Conservation (phyloP, 345 rosid genomes). For the Aquilaria yunnanensis region DNA sequence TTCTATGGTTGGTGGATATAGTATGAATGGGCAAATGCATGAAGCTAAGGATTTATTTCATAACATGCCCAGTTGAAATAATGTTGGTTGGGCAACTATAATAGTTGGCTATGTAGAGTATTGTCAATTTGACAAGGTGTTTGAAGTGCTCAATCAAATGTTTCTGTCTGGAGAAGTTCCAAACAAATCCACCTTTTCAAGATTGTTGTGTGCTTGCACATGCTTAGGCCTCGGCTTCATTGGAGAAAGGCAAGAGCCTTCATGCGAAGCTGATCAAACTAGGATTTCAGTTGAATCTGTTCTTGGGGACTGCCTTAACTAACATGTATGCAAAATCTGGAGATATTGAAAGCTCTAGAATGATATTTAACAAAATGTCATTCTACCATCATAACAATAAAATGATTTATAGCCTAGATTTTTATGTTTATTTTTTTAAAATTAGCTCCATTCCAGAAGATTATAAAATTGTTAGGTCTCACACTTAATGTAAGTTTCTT, state of each 20-base stretch:
- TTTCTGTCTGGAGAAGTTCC: conserved; percentile 36
- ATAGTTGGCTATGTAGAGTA: conserved; percentile 42
- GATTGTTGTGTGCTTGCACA: conserved; percentile 45
- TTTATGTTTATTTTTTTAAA: too few species aligned
- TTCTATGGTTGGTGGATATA: conserved; percentile 46
- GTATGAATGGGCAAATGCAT: conserved; percentile 36
- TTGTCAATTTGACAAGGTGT: conserved; percentile 31
- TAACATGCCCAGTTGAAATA: conserved; percentile 28
- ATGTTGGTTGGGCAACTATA: conserved; percentile 40
- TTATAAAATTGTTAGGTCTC: too few species aligned
- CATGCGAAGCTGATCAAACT: conserved; percentile 49
- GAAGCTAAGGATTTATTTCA: conserved; percentile 43
- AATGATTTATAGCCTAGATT: too few species aligned
- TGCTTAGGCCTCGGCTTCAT: conserved; percentile 19
- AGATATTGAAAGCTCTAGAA: conserved; percentile 36
- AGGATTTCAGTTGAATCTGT: conserved; percentile 29
- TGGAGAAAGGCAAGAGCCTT: conserved; percentile 46
- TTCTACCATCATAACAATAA: too few species aligned
- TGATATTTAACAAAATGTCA: conserved; percentile 36
- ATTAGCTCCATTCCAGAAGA: too few species aligned
- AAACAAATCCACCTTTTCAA: conserved; percentile 37
- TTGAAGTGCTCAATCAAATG: conserved; percentile 40
- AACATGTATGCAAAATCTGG: conserved; percentile 67
- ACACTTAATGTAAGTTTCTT: too few species aligned
- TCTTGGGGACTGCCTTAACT: conserved; percentile 46